Evolutionary conservation across 1,284 basidiomycete species (phyloP).

Genomic region (Malassezia obtusa): DNA sequence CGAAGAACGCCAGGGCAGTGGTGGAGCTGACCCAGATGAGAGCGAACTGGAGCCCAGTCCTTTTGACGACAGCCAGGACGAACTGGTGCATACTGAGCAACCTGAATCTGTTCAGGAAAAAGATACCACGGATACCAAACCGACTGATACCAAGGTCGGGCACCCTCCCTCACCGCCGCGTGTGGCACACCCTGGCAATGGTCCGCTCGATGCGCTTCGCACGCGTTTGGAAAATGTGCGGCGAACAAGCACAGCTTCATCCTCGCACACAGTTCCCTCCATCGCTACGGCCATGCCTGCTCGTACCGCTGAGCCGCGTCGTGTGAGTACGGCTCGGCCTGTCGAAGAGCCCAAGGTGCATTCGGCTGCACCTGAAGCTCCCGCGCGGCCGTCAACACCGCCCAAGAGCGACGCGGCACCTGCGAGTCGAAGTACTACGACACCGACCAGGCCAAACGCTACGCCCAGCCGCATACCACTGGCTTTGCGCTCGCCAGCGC

Average conservation of each 20-base stretch:
- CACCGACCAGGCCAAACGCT: background rate
- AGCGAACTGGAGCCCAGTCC: constrained; percentile 13
- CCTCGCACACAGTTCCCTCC: background rate
- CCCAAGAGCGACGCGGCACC: background rate
- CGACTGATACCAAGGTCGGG: too few relatives aligned
- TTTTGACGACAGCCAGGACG: background rate
- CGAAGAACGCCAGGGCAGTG: constrained; percentile 23
- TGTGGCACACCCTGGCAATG: background rate
- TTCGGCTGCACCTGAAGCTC: background rate
- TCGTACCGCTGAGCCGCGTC: background rate
- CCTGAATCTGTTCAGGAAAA: background rate
- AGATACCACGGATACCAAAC: constrained; percentile 2
- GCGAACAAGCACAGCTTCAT: constrained; percentile 5
- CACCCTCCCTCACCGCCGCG: background rate
- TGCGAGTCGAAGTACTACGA: background rate
- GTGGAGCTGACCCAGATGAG: constrained; percentile 21
- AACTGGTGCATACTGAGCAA: background rate
- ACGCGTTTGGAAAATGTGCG: constrained; percentile 13
- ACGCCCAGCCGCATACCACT: background rate
- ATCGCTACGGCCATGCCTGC: background rate
- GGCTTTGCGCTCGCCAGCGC: background rate
- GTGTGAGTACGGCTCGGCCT: background rate
- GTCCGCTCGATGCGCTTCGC: constrained; percentile 13
- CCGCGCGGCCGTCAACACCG: background rate
- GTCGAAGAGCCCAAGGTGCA: background rate